Evolutionary conservation across 768 basidiomycete genomes (phyloP), one percentile per base, ranked within the genome.

Genomic region (Porphyrellus cyaneotinctus): DNA sequence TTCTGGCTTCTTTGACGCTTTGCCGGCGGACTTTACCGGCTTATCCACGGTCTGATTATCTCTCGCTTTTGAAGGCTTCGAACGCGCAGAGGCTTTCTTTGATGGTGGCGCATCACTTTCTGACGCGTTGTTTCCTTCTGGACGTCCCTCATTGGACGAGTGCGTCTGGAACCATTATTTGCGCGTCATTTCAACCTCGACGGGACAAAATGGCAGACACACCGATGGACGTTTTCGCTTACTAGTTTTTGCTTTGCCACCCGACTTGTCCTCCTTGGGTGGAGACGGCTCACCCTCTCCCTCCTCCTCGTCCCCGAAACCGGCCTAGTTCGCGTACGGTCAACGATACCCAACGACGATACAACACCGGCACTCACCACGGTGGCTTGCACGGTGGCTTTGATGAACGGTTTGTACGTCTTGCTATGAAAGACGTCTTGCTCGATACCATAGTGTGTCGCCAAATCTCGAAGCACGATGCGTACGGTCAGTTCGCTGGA

Each of bases 401-500:
- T 84, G 23, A 88, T 62, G 3, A 71, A 61, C 15, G 58, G 52
- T 61, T 77, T 86, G 66, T 76, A 80, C 43, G 75, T 69, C 18
- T 69, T 62, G 24, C 53, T 59, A 26, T 77, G 74, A 36, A 87
- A 65, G 3, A 69, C 61, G 0, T 78, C 80, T 6, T 67, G 57
- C 10, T 74, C 71, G n/a, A 87, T 64, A 4, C 58, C 52, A 39
- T 83, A 71, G 22, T 71, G 58, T 23, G 69, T 58, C 65, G 85
- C 84, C 1, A 86, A 47, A n/a, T 72, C 60, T 50, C 69, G 64
- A 13, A 84, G 78, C 23, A 86, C 72, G 13, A 76, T 70, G 22
- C 78, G 77, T 15, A 73, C 73, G 2, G 84, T 84, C 24, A 72
- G 51, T 51, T 70, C 42, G 28, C 67, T 68, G 37, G 9, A 24